A percentile compares a stretch with the other conserved stretches of the same genome.
Conservation (phyloP, 2,329 filamentous ascomycete genomes). For the Cylindrodendrum hubeiense region DNA sequence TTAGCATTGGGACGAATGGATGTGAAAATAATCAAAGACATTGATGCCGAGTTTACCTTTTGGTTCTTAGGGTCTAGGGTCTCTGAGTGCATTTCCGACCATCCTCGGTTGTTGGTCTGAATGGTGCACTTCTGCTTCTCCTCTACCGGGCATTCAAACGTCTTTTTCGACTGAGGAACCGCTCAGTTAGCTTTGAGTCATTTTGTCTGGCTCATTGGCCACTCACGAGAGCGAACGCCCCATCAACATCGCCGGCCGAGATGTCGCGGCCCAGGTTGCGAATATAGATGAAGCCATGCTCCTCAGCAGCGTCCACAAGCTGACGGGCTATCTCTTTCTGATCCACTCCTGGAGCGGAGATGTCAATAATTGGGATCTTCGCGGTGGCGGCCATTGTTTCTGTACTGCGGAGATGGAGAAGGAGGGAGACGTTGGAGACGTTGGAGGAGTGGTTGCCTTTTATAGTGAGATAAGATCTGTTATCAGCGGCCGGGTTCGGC, state of each 20-base stretch:
- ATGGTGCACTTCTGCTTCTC: conserved; percentile 84
- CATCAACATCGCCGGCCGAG: conserved; percentile 72
- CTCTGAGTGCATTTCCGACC: conserved; percentile 89
- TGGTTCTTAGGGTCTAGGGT: conserved; percentile 88
- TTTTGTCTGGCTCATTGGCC: background rate
- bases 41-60: conserved; percentile 63
- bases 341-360: conserved; percentile 63
- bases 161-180: conserved; percentile 67
- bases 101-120: conserved; percentile 85
- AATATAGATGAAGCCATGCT: conserved; percentile 92
- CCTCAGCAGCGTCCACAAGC: conserved; percentile 83
- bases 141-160: conserved; percentile 77
- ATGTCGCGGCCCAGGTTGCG: conserved; percentile 80
- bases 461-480: conserved; percentile 19
- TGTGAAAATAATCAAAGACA: background rate
- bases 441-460: conserved; percentile 5
- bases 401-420: background rate
- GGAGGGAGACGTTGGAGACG: background rate
- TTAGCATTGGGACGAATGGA: background rate
- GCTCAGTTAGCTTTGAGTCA: conserved; percentile 1
- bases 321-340: conserved; percentile 70
- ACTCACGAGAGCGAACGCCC: conserved; percentile 79
- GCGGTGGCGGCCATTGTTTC: conserved; percentile 47
- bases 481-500: conserved; percentile 20
- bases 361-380: conserved; percentile 85